phyloP scores from a whole-genome alignment of 495 filamentous ascomycete genomes.

The Letharia columbiana region DNA sequence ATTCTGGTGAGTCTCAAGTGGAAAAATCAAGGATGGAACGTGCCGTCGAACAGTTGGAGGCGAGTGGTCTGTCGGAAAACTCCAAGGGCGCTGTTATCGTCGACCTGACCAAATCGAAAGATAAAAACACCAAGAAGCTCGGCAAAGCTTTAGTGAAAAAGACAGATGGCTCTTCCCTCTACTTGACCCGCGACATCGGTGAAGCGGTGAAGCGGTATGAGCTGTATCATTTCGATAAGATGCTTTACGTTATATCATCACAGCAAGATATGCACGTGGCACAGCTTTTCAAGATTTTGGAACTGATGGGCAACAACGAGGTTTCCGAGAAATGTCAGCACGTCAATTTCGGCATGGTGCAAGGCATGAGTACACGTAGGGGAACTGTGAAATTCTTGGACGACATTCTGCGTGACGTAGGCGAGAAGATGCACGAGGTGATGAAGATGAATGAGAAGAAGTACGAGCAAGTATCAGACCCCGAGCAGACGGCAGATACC shows the following conservation, averaged over 20 bases:
- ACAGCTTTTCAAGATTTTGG: conserved; percentile 62
- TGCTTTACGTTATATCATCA: conserved; percentile 65
- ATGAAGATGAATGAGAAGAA: conserved; percentile 58
- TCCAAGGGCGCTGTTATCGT: conserved; percentile 85
- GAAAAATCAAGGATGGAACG: conserved; percentile 70
- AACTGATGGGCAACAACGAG: conserved; percentile 58
- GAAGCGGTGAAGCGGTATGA: conserved; percentile 55
- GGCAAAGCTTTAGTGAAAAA: conserved; percentile 61
- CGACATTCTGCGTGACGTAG: conserved; percentile 55
- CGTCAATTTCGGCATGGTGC: conserved; percentile 67
- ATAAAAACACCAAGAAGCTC: conserved; percentile 52
- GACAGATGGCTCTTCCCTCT: conserved; percentile 59
- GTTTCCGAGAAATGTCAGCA: conserved; percentile 55
- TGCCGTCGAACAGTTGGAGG: conserved; percentile 54
- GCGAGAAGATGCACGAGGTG: conserved; percentile 64
- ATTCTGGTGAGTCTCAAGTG: conserved; percentile 92
- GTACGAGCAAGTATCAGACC: conserved; percentile 56
- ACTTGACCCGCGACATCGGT: conserved; percentile 66
- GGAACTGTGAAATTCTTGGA: conserved; percentile 64
- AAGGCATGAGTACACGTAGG: conserved; percentile 60
- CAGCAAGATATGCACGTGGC: conserved; percentile 67
- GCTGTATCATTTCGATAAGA: conserved; percentile 60
- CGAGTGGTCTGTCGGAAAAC: conserved; percentile 65
- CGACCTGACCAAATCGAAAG: conserved; percentile 70
- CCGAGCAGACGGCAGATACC: conserved; percentile 43